These are phyloP conservation scores for Gleditsia sinensis DNA, from an alignment of 306 rosid species.

Conservation along the genomic window DNA sequence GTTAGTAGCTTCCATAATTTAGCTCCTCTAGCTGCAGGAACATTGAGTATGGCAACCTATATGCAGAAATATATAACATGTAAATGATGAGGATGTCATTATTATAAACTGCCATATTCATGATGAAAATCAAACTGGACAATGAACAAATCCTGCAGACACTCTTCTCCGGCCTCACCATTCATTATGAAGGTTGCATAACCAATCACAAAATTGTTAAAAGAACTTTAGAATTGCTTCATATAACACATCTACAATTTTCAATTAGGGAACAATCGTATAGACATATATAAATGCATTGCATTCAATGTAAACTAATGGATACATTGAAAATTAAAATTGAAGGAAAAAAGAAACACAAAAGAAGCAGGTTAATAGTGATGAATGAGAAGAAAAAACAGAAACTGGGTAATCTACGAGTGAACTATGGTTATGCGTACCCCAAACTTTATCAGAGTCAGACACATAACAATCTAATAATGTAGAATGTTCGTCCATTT, in stretches of 20 bases:
- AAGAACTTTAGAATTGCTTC: too few relatives aligned
- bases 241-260: too few relatives aligned
- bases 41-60: slow-evolving; percentile 21
- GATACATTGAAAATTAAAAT: too few relatives aligned
- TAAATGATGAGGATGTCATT: background rate
- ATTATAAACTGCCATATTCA: background rate
- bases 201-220: too few relatives aligned
- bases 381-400: background rate
- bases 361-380: background rate
- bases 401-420: background rate
- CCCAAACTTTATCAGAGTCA: background rate
- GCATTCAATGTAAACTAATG: too few relatives aligned
- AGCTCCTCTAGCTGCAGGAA: slow-evolving; percentile 26
- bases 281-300: too few relatives aligned
- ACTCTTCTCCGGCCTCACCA: too few relatives aligned
- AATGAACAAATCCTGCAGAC: background rate
- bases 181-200: too few relatives aligned
- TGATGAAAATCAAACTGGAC: background rate
- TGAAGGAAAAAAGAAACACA: too few relatives aligned
- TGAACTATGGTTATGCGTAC: background rate
- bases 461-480: background rate
- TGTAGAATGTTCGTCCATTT: background rate
- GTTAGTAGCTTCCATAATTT: slow-evolving; percentile 11
- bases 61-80: slow-evolving; percentile 1
- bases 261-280: too few relatives aligned